phyloP scores from a whole-genome alignment of 2,329 filamentous ascomycete species.

The Alternaria tenuissima region DNA sequence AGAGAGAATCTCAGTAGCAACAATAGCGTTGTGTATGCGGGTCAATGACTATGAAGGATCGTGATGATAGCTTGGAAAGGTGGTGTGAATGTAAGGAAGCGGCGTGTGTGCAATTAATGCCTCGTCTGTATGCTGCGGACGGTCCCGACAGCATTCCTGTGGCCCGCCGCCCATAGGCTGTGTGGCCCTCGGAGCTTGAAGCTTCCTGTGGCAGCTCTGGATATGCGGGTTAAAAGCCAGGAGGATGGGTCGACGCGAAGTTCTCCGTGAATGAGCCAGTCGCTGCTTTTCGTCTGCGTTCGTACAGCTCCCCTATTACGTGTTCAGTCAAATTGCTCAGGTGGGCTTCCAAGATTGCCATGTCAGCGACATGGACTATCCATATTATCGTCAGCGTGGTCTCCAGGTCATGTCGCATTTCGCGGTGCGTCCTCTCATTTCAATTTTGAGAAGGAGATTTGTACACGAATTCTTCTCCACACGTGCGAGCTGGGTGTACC shows the following conservation, averaged over 20 bases:
- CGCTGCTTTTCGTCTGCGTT: not conserved
- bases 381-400: not conserved
- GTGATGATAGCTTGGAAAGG: not conserved
- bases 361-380: not conserved
- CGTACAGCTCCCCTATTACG: not conserved
- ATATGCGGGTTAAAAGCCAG: not conserved
- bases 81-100: not conserved
- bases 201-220: not conserved
- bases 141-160: not conserved
- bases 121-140: not conserved
- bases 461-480: not conserved
- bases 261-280: not conserved
- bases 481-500: not conserved
- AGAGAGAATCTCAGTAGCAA: not conserved
- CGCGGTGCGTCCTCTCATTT: not conserved
- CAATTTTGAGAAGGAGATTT: not conserved
- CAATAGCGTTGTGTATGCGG: not conserved
- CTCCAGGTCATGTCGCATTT: not conserved
- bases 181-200: not conserved
- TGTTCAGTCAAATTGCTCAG: not conserved
- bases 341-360: not conserved
- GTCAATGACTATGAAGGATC: not conserved
- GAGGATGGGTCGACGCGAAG: not conserved
- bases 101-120: not conserved
- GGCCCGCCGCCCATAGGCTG: not conserved